Evolutionary conservation across 441 rosid genomes (phyloP), one percentile per base, ranked within the genome.

Genomic region (Mallotus repandus): DNA sequence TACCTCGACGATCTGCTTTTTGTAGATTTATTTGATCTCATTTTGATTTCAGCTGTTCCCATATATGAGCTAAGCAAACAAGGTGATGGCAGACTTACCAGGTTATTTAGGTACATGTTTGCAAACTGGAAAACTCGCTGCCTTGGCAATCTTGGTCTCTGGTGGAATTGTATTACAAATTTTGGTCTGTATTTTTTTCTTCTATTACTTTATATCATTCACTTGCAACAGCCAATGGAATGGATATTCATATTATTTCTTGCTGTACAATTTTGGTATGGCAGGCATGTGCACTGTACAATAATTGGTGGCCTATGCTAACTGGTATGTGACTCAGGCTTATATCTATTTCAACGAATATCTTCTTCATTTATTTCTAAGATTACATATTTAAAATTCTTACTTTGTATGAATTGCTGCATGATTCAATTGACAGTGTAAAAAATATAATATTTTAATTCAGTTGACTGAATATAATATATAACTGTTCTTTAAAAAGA

Each of bases 291-390:
- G 99, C 98, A 62, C 76, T 95, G 78, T 95, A 88, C 72, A 65
- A 91, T 82, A 95, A 95, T 59, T 95, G 99, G 99, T 92, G 99
- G 99, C 99, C 99, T 63, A 91, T 95, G 99, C 86, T 95, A 60
- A 82, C 91, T 76, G 84, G 99, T 95, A 80, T 80, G 88, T 80
- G 35, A 56, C 55, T 57, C 38, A 22, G 59, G 72, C 45, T 65
- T 68, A 11, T 56, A 9, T 16, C 22, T 49, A 29, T 9, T 4
- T 15, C 32, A 29, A 14, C 12, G 12, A 49, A 9, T 29, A 9
- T 72, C n/a, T 72, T 35, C 21, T 10, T 52, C 35, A 43, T 13
- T 48, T 12, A 25, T 32, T 62, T 12, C 2, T 66, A 41, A 57
- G 35, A 43, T 4, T 48, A 18, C n/a, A 21, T 46, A 6, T 48